Evolutionary conservation across 2,329 filamentous ascomycete genomes (phyloP).

Genomic region (Trichoderma citrinoviride): DNA sequence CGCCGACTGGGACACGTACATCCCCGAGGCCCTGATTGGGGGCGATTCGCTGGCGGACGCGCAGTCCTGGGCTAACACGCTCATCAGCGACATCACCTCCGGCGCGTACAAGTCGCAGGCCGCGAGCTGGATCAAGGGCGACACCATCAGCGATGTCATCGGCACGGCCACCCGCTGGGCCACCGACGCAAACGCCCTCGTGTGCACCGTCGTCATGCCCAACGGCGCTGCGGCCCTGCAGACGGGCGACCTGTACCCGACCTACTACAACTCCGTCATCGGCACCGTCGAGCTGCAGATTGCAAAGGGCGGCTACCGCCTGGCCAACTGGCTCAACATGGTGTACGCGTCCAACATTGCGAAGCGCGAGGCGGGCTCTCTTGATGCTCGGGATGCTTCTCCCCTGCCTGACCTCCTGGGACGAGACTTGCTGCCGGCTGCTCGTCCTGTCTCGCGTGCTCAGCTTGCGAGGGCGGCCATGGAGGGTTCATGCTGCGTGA

Average conservation of each 20-base stretch:
- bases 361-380: neutral
- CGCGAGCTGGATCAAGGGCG: conserved; percentile 37
- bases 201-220: conserved; percentile 44
- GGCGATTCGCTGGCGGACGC: conserved; percentile 37
- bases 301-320: conserved; percentile 43
- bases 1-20: conserved; percentile 58
- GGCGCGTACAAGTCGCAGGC: conserved; percentile 38
- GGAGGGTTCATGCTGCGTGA: conserved; percentile 26
- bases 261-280: conserved; percentile 40
- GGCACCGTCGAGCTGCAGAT: conserved; percentile 44
- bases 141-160: conserved; percentile 35
- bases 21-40: conserved; percentile 47
- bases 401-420: conserved; percentile 27
- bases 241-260: conserved; percentile 39
- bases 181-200: conserved; percentile 41
- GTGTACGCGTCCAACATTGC: conserved; percentile 28
- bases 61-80: conserved; percentile 39
- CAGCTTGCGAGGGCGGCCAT: conserved; percentile 30
- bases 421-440: conserved; percentile 29
- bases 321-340: conserved; percentile 34
- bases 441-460: conserved; percentile 29
- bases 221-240: conserved; percentile 40
- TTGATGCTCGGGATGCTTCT: neutral
- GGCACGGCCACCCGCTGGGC: conserved; percentile 41
- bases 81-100: conserved; percentile 37